Conservation (phyloP, 2,329 filamentous ascomycete species). For the Periconia macrospinosa region DNA sequence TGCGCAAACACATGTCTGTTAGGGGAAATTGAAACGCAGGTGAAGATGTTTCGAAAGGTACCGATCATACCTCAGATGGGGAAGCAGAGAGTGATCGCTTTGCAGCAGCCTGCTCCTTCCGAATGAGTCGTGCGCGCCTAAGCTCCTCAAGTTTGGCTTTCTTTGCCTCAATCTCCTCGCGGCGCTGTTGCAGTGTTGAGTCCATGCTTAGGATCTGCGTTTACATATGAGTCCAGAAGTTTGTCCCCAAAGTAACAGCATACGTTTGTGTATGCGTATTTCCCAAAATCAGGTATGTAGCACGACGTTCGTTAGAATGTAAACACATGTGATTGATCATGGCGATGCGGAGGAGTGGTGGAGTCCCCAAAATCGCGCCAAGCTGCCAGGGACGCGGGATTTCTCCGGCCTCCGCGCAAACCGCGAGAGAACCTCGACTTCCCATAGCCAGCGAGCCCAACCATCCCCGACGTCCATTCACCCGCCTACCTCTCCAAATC, state of each 20-base stretch:
- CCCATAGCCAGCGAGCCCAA: slow-evolving; percentile 20
- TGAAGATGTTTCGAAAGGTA: no score
- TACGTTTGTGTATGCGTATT: neutral
- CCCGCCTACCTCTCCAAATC: slow-evolving; percentile 23
- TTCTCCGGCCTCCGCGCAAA: slow-evolving; percentile 19
- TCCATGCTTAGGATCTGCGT: slow-evolving; percentile 26
- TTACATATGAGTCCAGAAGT: neutral
- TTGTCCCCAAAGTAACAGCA: neutral
- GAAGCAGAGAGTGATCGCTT: slow-evolving; percentile 65
- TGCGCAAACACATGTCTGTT: slow-evolving; percentile 33
- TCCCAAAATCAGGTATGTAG: neutral
- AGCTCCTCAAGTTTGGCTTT: slow-evolving; percentile 96
- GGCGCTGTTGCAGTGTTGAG: slow-evolving; percentile 73
- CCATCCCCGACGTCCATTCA: slow-evolving; percentile 16
- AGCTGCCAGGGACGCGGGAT: slow-evolving; percentile 24
- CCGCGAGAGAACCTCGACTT: slow-evolving; percentile 34
- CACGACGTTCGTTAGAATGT: neutral
- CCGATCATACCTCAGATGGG: slow-evolving; percentile 65
- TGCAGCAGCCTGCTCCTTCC: slow-evolving; percentile 71
- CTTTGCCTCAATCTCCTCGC: slow-evolving; percentile 95
- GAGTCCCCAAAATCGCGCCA: slow-evolving; percentile 27
- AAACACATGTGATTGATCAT: neutral
- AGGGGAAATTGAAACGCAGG: neutral
- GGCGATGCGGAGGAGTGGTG: neutral
- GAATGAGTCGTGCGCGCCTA: slow-evolving; percentile 85